Conservation (phyloP, 352 stramenopile species). For the Plasmopara muralis region DNA sequence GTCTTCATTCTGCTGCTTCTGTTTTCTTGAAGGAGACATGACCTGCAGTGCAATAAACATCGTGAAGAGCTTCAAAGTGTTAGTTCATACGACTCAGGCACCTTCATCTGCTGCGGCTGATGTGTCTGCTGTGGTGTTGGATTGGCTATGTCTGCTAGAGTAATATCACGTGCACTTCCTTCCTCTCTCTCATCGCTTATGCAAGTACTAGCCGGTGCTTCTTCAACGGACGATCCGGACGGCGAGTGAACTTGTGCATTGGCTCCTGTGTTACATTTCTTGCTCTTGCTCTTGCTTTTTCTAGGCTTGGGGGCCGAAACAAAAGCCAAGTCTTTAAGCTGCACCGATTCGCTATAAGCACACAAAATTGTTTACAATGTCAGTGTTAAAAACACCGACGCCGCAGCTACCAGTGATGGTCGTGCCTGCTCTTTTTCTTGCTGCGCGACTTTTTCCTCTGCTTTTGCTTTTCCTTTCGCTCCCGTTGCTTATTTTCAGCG, state of each 20-base stretch:
- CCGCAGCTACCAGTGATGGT: neutral
- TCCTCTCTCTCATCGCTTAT: slow-evolving; percentile 9
- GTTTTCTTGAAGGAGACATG: slow-evolving; percentile 13
- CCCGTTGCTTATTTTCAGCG: slow-evolving; percentile 42
- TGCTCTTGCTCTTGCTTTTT: slow-evolving; percentile 62
- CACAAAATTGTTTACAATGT: slow-evolving; percentile 2
- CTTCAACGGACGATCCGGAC: slow-evolving; percentile 11
- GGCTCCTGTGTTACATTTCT: slow-evolving; percentile 22
- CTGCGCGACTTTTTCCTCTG: slow-evolving; percentile 64
- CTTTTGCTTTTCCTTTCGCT: slow-evolving; percentile 59
- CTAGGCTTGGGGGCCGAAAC: slow-evolving; percentile 51
- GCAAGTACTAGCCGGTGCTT: slow-evolving; percentile 2
- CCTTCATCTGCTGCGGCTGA: slow-evolving; percentile 17
- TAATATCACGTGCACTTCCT: slow-evolving; percentile 1
- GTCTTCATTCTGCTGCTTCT: slow-evolving; percentile 11
- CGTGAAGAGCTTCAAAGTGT: slow-evolving; percentile 6
- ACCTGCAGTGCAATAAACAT: slow-evolving; percentile 7
- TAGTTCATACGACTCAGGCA: slow-evolving; percentile 1
- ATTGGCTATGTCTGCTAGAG: slow-evolving; percentile 18
- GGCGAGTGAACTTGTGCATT: slow-evolving; percentile 11
- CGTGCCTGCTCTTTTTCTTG: slow-evolving; percentile 71
- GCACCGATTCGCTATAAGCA: slow-evolving; percentile 39
- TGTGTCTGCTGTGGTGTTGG: slow-evolving; percentile 3
- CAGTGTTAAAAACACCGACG: slow-evolving; percentile 1
- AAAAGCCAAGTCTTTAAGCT: slow-evolving; percentile 73